Base-by-base conservation (phyloP, 805 yeast species). In the Maudiozyma saulgeensis region DNA sequence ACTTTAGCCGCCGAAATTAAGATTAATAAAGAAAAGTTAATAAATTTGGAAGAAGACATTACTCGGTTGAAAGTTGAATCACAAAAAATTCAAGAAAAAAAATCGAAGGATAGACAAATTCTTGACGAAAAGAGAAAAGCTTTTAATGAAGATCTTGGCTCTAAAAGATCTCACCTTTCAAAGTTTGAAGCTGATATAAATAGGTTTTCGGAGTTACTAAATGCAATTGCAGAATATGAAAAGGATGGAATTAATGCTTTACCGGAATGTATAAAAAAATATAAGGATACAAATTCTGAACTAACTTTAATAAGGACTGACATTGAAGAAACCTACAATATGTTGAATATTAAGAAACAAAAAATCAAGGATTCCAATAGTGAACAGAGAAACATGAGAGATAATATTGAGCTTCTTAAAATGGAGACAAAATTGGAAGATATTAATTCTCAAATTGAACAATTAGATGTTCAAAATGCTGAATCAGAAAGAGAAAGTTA, bases 321-420 rank as follows among this genome's bases (percentile, higher is more conserved):
- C 13, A 45, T 69, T 16, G 66, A 63, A 5, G 26, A 43, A 11
- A 47, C 51, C 26, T 50, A 46, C 6, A 40, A 45, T 34, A 12
- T 18, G 9, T 37, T 41, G 8, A 45, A 51, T 32, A 55, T 62
- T 3, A 38, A 48, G 18, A 49, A 72, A 47, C 68, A 63, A 46
- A 72, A 68, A 44, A 57, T 81, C 1, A 68, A 67, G n/a, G 84
- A 85, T 53, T 76, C 85, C 1, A 74, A 75, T 32, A 77, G 75
- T 47, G 77, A 80, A 45, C 81, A 83, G 56, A 76, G 87, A 31
- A 80, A 79, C 49, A 68, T 87, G 8, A 69, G 78, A 35, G 81
- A 82, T 42, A 87, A 84, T 52, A 57, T 87, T 34, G 87, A 83
- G 51, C 68, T 81, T 13, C 64, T 82, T 12, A 68, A 68, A 6